These are phyloP conservation scores for Boletus reticulatus DNA, from an alignment of 768 basidiomycete genomes.

Conservation along the genomic window DNA sequence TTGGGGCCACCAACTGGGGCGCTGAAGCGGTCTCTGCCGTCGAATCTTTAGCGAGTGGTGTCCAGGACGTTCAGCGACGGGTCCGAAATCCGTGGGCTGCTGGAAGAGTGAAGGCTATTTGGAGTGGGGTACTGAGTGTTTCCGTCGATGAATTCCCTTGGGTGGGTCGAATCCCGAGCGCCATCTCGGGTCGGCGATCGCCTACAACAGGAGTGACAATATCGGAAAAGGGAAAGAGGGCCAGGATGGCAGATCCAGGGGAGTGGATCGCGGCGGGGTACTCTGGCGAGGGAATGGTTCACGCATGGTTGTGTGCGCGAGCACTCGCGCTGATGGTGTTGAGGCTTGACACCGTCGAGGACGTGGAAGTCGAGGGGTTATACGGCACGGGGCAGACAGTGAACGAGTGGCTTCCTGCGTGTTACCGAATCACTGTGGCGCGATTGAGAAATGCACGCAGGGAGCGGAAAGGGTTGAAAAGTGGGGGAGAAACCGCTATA, in stretches of 20 bases:
- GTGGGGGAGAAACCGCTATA: neutral
- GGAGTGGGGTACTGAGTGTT: constrained; percentile 63
- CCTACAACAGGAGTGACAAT: constrained; percentile 5
- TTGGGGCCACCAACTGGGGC: constrained; percentile 46
- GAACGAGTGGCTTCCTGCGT: constrained; percentile 25
- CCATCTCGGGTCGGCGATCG: constrained; percentile 42
- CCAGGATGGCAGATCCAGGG: constrained; percentile 38
- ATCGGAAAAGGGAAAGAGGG: constrained; percentile 2
- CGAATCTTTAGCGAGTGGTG: constrained; percentile 2
- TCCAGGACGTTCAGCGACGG: constrained; percentile 11
- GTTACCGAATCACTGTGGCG: constrained; percentile 14
- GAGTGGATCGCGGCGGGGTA: constrained; percentile 77
- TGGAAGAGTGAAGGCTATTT: constrained; percentile 52
- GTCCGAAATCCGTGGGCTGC: constrained; percentile 31
- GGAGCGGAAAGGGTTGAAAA: constrained; percentile 2
- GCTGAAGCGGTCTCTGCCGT: constrained; percentile 30
- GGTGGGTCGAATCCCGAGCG: constrained; percentile 61
- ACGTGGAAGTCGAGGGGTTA: constrained; percentile 11
- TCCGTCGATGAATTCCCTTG: constrained; percentile 65
- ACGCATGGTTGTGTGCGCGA: constrained; percentile 62
- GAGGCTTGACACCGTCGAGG: constrained; percentile 29
- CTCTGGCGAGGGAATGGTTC: constrained; percentile 71
- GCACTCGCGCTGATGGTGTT: constrained; percentile 62
- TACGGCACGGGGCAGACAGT: constrained; percentile 24
- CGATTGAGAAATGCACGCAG: constrained; percentile 14